A percentile compares a stretch with the other conserved stretches of the same genome.
Conservation (phyloP, 305 asterid species). For the Andrographis paniculata region DNA sequence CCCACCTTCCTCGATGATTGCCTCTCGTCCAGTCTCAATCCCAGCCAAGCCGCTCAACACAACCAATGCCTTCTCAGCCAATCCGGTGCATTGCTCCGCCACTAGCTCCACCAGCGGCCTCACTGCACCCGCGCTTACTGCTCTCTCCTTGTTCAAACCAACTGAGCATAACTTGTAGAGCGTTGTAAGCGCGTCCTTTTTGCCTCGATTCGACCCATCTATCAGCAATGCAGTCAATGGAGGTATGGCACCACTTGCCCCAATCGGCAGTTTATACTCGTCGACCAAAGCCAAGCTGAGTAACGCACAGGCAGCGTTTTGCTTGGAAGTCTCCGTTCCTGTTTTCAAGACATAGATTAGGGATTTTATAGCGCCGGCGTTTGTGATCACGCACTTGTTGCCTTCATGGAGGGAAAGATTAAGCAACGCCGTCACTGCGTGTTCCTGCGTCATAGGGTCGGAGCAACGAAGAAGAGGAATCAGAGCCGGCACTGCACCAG, state of each 20-base stretch:
- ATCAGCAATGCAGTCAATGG: constrained; percentile 65
- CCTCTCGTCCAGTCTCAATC: constrained; percentile 51
- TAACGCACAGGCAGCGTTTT: constrained; percentile 86
- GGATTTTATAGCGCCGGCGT: constrained; percentile 61
- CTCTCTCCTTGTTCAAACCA: constrained; percentile 74
- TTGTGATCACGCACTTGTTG: constrained; percentile 50
- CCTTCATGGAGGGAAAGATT: constrained; percentile 76
- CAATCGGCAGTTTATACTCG: constrained; percentile 69
- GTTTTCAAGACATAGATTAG: constrained; percentile 70
- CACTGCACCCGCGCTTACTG: constrained; percentile 81
- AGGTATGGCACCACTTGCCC: constrained; percentile 86
- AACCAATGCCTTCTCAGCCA: constrained; percentile 97
- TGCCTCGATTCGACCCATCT: constrained; percentile 67
- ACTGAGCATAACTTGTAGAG: constrained; percentile 72
- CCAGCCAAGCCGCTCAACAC: constrained; percentile 79
- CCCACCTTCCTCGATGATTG: constrained; percentile 84
- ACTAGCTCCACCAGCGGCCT: constrained; percentile 65
- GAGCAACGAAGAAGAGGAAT: constrained; percentile 73
- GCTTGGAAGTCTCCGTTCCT: constrained; percentile 81
- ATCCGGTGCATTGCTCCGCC: constrained; percentile 59
- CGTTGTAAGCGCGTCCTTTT: constrained; percentile 91
- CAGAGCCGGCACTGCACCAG: constrained; percentile 79
- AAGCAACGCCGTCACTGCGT: constrained; percentile 74
- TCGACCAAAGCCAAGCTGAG: constrained; percentile 76
- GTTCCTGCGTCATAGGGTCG: constrained; percentile 79